Percentiles rank a stretch among this genome's conserved stretches.
phyloP scores from a whole-genome alignment of 1,139 yeast species.

The Candida dubliniensis region DNA sequence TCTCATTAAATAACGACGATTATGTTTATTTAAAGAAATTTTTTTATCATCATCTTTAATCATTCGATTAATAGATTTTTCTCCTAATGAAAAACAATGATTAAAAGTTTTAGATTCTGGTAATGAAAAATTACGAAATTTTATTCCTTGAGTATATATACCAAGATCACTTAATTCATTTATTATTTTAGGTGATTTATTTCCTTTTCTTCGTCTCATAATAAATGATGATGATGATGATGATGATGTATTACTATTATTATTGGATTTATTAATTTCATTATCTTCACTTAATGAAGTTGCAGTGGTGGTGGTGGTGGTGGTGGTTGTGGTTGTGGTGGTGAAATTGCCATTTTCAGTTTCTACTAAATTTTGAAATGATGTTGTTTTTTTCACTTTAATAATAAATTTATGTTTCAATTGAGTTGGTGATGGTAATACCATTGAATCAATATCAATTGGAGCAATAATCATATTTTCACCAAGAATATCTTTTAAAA shows the following conservation, averaged over 20 bases:
- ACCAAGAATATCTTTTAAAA: conserved; percentile 58
- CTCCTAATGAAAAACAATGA: conserved; percentile 87
- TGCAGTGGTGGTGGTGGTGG: conserved; percentile 28
- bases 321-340: conserved; percentile 33
- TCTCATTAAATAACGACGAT: conserved; percentile 71
- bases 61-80: conserved; percentile 64
- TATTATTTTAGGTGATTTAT: conserved; percentile 27
- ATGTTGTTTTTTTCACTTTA: conserved; percentile 67
- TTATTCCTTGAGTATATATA: conserved; percentile 69
- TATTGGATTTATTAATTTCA: conserved; percentile 6
- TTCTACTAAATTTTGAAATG: conserved; percentile 19
- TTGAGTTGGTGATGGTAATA: conserved; percentile 71
- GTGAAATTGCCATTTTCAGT: conserved; percentile 25
- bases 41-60: conserved; percentile 57
- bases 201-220: conserved; percentile 25
- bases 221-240: conserved; percentile 5
- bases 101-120: conserved; percentile 81
- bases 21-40: conserved; percentile 68
- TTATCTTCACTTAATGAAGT: conserved; percentile 54
- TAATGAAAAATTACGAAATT: conserved; percentile 76
- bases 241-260: neutral
- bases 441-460: conserved; percentile 20
- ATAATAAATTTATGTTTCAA: conserved; percentile 68
- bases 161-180: conserved; percentile 61
- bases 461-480: conserved; percentile 54